A percentile compares a stretch with the other conserved stretches of the same genome.
These are phyloP conservation scores for Fusarium sp. DNA, from an alignment of 2,329 filamentous ascomycete genomes.

Conservation along the genomic window DNA sequence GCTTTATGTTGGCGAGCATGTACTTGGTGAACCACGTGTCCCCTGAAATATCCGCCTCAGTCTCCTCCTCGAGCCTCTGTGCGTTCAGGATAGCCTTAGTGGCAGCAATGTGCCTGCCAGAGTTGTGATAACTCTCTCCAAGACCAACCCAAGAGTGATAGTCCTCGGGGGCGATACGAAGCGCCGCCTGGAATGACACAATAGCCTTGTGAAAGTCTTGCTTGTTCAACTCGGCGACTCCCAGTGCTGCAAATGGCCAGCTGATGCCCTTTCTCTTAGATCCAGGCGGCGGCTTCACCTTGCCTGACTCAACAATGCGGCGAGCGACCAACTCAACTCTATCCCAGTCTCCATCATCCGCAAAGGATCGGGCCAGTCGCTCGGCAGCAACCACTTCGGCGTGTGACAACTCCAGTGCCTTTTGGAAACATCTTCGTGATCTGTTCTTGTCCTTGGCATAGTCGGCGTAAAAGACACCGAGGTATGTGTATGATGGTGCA, in stretches of 20 bases:
- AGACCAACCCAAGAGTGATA: conserved; percentile 97
- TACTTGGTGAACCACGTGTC: conserved; percentile 97
- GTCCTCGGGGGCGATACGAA: conserved; percentile 85
- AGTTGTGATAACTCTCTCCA: conserved; percentile 97
- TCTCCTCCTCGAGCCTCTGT: conserved; percentile 75
- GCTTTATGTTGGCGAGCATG: conserved; percentile 94
- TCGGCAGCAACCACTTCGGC: conserved; percentile 90
- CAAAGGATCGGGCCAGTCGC: conserved; percentile 85
- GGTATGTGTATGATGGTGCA: conserved; percentile 89
- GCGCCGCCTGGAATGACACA: conserved; percentile 89
- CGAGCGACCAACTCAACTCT: conserved; percentile 93
- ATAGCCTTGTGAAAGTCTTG: conserved; percentile 91
- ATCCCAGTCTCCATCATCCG: conserved; percentile 94
- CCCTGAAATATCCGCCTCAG: conserved; percentile 62
- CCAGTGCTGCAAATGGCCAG: conserved; percentile 95
- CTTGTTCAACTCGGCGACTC: conserved; percentile 94
- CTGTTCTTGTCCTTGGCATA: conserved; percentile 89
- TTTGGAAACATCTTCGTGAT: conserved; percentile 93
- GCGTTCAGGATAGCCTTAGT: conserved; percentile 91
- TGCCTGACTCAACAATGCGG: conserved; percentile 93
- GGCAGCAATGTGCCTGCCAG: conserved; percentile 92
- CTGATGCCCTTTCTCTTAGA: conserved; percentile 94
- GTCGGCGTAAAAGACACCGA: conserved; percentile 92
- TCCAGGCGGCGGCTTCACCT: conserved; percentile 88
- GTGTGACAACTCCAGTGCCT: conserved; percentile 91